Base-by-base conservation (phyloP, 306 rosid genomes). In the Lathyrus aphaca region DNA sequence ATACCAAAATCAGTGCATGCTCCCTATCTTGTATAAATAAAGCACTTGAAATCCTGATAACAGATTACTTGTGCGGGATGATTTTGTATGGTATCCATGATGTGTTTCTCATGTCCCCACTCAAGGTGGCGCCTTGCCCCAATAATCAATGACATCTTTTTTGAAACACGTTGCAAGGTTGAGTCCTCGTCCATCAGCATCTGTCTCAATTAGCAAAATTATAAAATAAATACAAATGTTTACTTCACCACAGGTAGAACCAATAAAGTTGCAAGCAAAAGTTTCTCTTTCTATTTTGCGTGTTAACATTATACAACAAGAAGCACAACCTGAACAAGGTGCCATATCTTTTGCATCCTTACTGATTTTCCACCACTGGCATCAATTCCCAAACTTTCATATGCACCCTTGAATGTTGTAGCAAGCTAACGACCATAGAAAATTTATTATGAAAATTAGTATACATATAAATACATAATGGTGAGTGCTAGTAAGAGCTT, bases 91-190 rank as follows among this genome's bases (percentile, higher is more conserved):
- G 97, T 94, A 83, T 91, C 97, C 96, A 88, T 87, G 73, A 94
- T 72, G 77, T 84, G 84, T 61, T 94, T 91, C 84, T 87, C 95
- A 79, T 94, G 99, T 35, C 99, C 99, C 91, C 84, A 87, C 74
- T 94, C 99, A 55, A 94, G 92, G 79, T 94, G 99, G 69, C 86
- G 85, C 79, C 97, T 91, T 38, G 99, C 99, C 73, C 99, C 99
- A 76, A 86, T 81, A 75, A 86, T 58, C 74, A 89, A 59, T 55
- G 95, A 88, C 92, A 91, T 94, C 84, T 66, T 86, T 75, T 83
- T 91, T 18, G 99, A 94, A 77, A 84, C 77, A 73, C 64, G 80
- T 19, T 74, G 91, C 40, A 37, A 13, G 46, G 83, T 69, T 64
- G 86, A 74, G 67, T 87, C 96, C 77, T 87, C 92, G 38, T 82